Percentiles rank a stretch among this genome's conserved stretches.
Evolutionary conservation across 2,329 filamentous ascomycete genomes (phyloP).

Genomic region (Mycosphaerella sp.): DNA sequence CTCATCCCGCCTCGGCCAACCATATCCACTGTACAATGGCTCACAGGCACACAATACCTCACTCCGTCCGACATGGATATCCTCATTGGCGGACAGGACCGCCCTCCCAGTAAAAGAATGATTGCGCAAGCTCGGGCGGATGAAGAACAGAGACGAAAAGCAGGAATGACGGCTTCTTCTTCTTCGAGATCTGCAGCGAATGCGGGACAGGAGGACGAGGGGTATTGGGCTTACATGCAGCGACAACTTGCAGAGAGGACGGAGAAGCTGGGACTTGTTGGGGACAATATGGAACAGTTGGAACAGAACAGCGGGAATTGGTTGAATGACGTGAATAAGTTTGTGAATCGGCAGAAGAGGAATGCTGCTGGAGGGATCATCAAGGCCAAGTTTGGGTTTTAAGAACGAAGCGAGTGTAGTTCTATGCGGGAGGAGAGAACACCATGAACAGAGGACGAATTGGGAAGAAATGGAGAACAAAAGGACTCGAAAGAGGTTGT

Average conservation of each 20-base stretch:
- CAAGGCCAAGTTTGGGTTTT: slow-evolving; percentile 30
- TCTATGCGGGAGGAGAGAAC: too few relatives aligned
- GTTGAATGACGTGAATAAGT: slow-evolving; percentile 84
- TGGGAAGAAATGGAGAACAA: too few relatives aligned
- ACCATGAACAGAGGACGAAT: too few relatives aligned
- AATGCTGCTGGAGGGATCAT: slow-evolving; percentile 63
- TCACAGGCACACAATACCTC: slow-evolving; percentile 87
- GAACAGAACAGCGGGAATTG: slow-evolving; percentile 75
- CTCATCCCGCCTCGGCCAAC: slow-evolving; percentile 74
- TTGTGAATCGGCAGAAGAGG: slow-evolving; percentile 77
- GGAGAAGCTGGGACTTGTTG: slow-evolving; percentile 74
- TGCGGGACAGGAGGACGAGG: slow-evolving; percentile 46
- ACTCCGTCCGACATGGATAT: slow-evolving; percentile 82
- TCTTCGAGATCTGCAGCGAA: slow-evolving; percentile 31
- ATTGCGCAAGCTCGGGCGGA: slow-evolving; percentile 71
- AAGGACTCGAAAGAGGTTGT: too few relatives aligned
- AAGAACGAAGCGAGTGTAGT: background rate
- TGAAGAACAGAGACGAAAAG: slow-evolving; percentile 50
- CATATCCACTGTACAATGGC: slow-evolving; percentile 94
- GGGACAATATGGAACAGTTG: slow-evolving; percentile 76
- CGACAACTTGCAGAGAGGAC: slow-evolving; percentile 85
- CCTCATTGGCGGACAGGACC: slow-evolving; percentile 79
- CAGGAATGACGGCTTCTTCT: slow-evolving; percentile 28
- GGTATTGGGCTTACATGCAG: slow-evolving; percentile 71
- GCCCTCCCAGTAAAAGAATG: slow-evolving; percentile 85